Evolutionary conservation across 768 basidiomycete genomes (phyloP), one percentile per base, ranked within the genome.

Genomic region (Serpula lacrymans): DNA sequence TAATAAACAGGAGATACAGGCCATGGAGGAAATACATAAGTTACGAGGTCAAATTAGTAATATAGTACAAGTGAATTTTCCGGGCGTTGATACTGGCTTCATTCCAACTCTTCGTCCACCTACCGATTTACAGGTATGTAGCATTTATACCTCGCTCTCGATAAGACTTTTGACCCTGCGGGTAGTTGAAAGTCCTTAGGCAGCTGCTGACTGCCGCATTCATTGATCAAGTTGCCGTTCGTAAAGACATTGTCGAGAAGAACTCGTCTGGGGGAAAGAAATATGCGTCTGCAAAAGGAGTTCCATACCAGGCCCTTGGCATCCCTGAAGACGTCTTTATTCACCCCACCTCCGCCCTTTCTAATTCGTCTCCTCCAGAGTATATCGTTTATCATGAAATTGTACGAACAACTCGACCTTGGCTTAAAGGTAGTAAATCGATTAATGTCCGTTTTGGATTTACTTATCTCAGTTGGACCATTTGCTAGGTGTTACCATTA

Each of bases 11-110:
- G 20, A 30, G 21, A 22, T 40, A 21, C 14, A 97, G 94, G 89
- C 92, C 0, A 98, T 99, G 94, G 89, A 96, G 64, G 96, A 99
- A 67, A 95, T 96, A 25, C 96, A 94, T 62, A 97, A 98, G 58
- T 72, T 99, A 4, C 80, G 93, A 25, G 74, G 80, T 0, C 96
- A 99, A 54, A 84, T 99, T 42, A 86, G 78, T 52, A 78, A 75
- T 42, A 93, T 98, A 32, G 88, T 95, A 4, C 72, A 75, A 41
- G 67, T 75, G n/a, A 87, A 87, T 55, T 89, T 93, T 48, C 77
- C 84, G 3, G 77, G 73, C 4, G 60, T 72, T 4, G 71, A 83
- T 39, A 65, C 77, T 2, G 77, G 75, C 8, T 83, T 88, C 49
- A 61, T 70, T 3, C 73, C 75, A 3, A 79, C 83, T 42, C 68